Base-by-base conservation (phyloP, 2,329 filamentous ascomycete genomes). In the Leptographium radiaticola region DNA sequence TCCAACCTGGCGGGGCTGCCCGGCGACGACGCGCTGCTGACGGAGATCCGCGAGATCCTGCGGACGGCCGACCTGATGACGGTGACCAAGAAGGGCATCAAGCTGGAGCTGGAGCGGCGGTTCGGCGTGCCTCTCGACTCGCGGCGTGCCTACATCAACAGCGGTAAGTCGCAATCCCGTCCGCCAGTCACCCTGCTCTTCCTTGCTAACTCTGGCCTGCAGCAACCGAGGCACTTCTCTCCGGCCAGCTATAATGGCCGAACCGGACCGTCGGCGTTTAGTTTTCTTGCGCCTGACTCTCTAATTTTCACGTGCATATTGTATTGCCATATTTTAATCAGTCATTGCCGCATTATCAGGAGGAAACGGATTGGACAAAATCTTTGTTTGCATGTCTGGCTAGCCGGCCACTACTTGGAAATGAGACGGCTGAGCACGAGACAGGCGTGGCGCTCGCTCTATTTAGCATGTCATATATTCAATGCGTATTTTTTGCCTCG, bases 61-160 rank as follows among this genome's bases (percentile, higher is more conserved):
- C 80, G 84, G 61, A 94, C 86, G 13, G 90, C 89, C 2, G 93
- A 98, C 70, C 72, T 98, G 65, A 98, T 98, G 93, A 90, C 81
- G 6, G 88, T 98, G 45, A 98, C 93, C 60, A 98, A 98, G 82
- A 98, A 98, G 81, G 89, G 87, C 62, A 87, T 98, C 70, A 97
- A 97, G 77, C 72, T 80, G 61, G 93, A 98, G 73, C 73, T 98
- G 55, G 93, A 98, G 76, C 81, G 83, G 64, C 80, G 90, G 58
- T 98, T 98, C 65, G 87, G 87, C 57, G 83, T 95, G 58, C 80
- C 83, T 56, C 77, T 98, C 56, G 90, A 97, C 66, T 75, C 83
- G 53, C 94, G 88, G 77, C 85, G 90, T 69, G 82, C 87, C 55
- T 98, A 96, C 70, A 97, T 98, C 66, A 90, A 89, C 68, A 89